Evolutionary conservation across 331 rosid genomes (phyloP), one percentile per base, ranked within the genome.

Genomic region (Phaseolus coccineus): DNA sequence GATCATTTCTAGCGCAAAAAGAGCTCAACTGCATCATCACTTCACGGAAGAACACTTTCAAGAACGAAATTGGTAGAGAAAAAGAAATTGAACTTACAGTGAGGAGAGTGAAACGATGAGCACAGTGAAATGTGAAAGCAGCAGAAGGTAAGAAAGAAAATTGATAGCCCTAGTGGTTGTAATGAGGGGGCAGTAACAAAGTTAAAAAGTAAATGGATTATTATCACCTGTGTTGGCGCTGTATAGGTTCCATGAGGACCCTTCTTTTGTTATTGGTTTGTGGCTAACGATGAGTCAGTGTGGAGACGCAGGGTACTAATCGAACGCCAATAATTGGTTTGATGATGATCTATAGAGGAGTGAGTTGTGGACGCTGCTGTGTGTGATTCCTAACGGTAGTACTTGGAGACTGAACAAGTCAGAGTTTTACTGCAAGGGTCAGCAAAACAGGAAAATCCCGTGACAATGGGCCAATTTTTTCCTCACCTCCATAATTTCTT

Each of bases 41-140:
- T 19, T 46, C 13, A 30, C 47, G 74, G 30, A 65, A 31, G 25
- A 73, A 66, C 14, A 31, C 8, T 28, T 53, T 13, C 15, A 9
- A 67, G 46, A 40, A 68, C 15, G 22, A 12, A 11, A 44, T 1
- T 0, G 44, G 4, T 2, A 4, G 63, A 51, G 27, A 19, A 27
- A 73, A 6, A 46, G 40, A 64, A 47, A 3, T 16, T 4, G 37
- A 7, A 68, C 74, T 79, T 74, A 81, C 80, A n/a, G 1, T 69
- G 61, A 58, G 1, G 52, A 30, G 52, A 44, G 13, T 19, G 62
- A 11, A 9, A 42, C 2, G 5, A 8, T 53, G 16, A 19, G 19
- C 15, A 9, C 44, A 0, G 37, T 47, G 35, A 63, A 65, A 28
- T 3, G 69, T 39, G 28, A 57, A 33, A 19, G 2, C 3, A 39